phyloP scores from a whole-genome alignment of 2,329 filamentous ascomycete genomes.

The Ophiostoma ulmi region DNA sequence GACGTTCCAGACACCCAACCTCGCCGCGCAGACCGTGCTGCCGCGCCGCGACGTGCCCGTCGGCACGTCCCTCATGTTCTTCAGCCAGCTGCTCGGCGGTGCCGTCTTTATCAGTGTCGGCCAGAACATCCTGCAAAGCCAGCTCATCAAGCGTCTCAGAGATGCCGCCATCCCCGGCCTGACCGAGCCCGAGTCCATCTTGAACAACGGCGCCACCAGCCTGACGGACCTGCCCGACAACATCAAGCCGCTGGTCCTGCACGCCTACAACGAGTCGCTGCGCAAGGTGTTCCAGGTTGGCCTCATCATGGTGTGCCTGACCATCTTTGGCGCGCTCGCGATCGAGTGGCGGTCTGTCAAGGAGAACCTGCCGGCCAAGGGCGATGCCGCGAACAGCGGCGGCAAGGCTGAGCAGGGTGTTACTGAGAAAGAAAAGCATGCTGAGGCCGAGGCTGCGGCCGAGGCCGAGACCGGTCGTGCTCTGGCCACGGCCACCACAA shows the following conservation, averaged over 20 bases:
- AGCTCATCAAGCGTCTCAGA: constrained; percentile 22
- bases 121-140: constrained; percentile 24
- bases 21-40: constrained; percentile 47
- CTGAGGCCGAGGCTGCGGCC: neutral
- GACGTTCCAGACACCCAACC: constrained; percentile 41
- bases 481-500: neutral
- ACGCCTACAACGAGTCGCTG: constrained; percentile 54
- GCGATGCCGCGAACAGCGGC: neutral
- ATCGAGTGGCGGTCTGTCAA: constrained; percentile 50
- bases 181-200: constrained; percentile 15
- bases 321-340: constrained; percentile 46
- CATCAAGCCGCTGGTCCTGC: constrained; percentile 18
- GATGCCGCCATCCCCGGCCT: constrained; percentile 9
- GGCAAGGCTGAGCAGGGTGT: neutral
- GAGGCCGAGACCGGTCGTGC: neutral
- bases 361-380: constrained; percentile 13
- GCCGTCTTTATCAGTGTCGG: constrained; percentile 25
- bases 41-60: constrained; percentile 39
- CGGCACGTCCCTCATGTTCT: constrained; percentile 42
- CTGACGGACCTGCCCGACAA: constrained; percentile 6
- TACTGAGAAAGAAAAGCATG: neutral
- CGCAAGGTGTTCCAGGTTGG: constrained; percentile 51
- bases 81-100: constrained; percentile 30
- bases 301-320: constrained; percentile 45
- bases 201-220: constrained; percentile 21